Evolutionary conservation across 73 alveolate genomes (phyloP).

Genomic region (Durusdinium trenchii): DNA sequence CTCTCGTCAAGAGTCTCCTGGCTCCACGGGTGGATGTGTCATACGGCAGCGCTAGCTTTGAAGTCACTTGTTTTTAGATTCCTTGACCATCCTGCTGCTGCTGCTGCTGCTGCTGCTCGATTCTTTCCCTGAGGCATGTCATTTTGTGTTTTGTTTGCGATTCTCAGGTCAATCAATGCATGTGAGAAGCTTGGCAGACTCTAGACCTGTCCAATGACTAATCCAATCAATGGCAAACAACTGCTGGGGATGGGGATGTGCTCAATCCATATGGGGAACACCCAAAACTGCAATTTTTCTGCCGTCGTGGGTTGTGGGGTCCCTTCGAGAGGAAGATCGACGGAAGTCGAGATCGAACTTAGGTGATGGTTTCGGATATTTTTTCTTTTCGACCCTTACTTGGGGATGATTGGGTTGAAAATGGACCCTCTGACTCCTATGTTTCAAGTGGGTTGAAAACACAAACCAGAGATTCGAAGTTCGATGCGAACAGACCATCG

Average conservation of each 20-base stretch:
- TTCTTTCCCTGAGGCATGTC: not conserved
- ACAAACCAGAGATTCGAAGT: not conserved
- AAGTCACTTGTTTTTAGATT: no score
- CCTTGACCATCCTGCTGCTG: not conserved
- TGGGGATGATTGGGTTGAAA: not conserved
- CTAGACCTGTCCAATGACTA: no score
- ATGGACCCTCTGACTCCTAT: not conserved
- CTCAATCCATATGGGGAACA: not conserved
- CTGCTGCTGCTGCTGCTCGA: not conserved
- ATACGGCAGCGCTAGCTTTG: no score
- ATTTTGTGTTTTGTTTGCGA: not conserved
- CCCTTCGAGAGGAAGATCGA: no score
- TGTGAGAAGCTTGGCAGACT: slow-evolving; percentile 65
- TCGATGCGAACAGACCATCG: no score
- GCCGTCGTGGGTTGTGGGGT: not conserved
- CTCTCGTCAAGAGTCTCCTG: not conserved
- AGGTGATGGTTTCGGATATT: not conserved
- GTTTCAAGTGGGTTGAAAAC: not conserved
- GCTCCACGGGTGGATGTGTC: not conserved
- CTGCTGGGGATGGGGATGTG: not conserved
- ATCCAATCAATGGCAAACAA: no score
- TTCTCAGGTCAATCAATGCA: slow-evolving; percentile 38
- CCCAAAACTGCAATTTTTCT: not conserved
- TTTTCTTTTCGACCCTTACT: not conserved
- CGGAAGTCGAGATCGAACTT: not conserved